Evolutionary conservation across 331 rosid genomes (phyloP).

Genomic region (Quercus lobata): DNA sequence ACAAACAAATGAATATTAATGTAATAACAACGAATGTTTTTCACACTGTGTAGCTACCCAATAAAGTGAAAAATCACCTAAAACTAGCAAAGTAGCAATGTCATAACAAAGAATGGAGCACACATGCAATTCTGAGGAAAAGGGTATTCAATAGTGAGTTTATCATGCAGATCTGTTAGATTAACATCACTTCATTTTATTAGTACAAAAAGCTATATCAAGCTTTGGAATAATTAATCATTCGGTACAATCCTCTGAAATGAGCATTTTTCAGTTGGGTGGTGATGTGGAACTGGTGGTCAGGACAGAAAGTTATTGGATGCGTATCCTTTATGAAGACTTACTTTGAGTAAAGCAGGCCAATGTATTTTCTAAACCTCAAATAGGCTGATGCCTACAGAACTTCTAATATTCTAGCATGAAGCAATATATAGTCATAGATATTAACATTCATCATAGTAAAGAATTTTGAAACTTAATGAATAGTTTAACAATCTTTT

Average conservation of each 20-base stretch:
- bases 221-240: background rate
- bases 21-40: background rate
- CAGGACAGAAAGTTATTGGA: no score
- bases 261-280: background rate
- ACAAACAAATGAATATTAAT: background rate
- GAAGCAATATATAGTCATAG: background rate
- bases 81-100: background rate
- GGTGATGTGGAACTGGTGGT: no score
- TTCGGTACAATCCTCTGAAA: background rate
- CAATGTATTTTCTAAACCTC: background rate
- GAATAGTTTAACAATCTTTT: background rate
- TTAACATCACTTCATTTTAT: background rate
- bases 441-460: background rate
- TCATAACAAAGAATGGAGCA: background rate
- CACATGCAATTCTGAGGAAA: background rate
- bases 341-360: background rate
- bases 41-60: background rate
- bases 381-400: background rate
- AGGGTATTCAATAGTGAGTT: background rate
- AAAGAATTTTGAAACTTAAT: background rate
- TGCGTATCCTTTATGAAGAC: no score
- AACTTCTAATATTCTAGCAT: background rate
- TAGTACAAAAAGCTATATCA: background rate
- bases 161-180: background rate
- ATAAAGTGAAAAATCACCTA: background rate